phyloP scores from a whole-genome alignment of 768 basidiomycete species.

The Pleurotus djamor region DNA sequence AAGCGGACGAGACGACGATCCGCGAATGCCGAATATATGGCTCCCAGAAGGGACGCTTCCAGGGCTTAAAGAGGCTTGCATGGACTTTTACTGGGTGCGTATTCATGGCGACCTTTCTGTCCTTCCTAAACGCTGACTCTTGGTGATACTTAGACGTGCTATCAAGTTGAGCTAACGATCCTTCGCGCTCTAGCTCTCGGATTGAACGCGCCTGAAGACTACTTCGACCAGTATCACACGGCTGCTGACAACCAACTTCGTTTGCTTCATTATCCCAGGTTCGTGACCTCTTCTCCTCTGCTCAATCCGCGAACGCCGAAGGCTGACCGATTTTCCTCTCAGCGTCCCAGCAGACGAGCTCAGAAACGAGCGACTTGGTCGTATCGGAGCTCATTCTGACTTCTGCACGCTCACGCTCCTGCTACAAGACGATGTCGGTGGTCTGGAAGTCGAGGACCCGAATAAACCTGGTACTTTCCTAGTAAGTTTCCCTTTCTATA shows the following conservation, averaged over 20 bases:
- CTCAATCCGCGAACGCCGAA: neutral
- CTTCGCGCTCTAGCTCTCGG: conserved; percentile 48
- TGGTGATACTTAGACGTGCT: conserved; percentile 30
- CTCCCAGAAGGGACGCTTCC: conserved; percentile 48
- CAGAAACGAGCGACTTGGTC: conserved; percentile 30
- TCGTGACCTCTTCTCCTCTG: neutral
- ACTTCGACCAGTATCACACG: conserved; percentile 40
- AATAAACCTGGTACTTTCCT: conserved; percentile 38
- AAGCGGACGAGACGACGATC: conserved; percentile 45
- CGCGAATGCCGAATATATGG: conserved; percentile 55
- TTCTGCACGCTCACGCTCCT: conserved; percentile 57
- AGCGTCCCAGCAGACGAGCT: conserved; percentile 31
- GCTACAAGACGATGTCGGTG: conserved; percentile 59
- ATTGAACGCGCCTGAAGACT: conserved; percentile 38
- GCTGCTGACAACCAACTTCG: conserved; percentile 51
- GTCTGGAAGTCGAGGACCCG: conserved; percentile 61
- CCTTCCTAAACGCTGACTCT: neutral
- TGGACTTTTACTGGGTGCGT: conserved; percentile 48
- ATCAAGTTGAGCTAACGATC: conserved; percentile 39
- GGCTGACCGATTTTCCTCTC: neutral
- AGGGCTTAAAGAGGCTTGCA: conserved; percentile 49
- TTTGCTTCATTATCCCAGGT: conserved; percentile 55
- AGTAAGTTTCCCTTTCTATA: conserved; percentile 14
- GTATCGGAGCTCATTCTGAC: conserved; percentile 53
- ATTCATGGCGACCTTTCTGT: conserved; percentile 17